Base-by-base conservation (phyloP, 2,329 filamentous ascomycete species). In the Emmonsiellopsis sp. region DNA sequence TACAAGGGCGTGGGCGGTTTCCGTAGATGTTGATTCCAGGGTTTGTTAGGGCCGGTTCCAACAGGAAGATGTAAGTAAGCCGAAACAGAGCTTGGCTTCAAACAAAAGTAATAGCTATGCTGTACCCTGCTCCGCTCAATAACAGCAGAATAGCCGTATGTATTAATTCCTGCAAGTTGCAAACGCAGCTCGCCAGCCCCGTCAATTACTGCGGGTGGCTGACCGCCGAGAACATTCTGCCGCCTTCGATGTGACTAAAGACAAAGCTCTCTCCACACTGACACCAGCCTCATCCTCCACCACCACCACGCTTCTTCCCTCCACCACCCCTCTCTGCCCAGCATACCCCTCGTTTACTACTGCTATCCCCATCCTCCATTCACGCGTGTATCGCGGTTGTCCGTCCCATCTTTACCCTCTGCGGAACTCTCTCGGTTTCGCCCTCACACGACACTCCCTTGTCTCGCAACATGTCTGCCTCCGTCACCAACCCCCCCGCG, bases 401-500 rank as follows among this genome's bases (percentile, higher is more conserved):
- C 53, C 13, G 32, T 9, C 34, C 2, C 9, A 37, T 27, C 21
- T 33, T 13, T 37, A 17, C 11, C 45, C 14, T n/a, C 39, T 45
- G 33, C 33, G 31, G 31, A 31, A 49, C 34, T 36, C 45, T 43
- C 7, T 11, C 59, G 58, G 58, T 36, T 42, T 49, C 51, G 42
- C 50, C 42, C 43, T 56, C 51, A 52, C 52, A 55, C 57, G 49
- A 57, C 58, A 55, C 57, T 46, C 56, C 34, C 42, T 21, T 21
- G n/a, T 37, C 8, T 17, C 48, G 6, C 54, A 53, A 64, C 56
- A 87, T 90, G 86, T 66, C 70, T 61, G 79, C 88, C 70, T 76
- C 82, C 60, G 70, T 79, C 58, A 76, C 81, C 63, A 79, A 82
- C 68, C 85, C 85, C 72, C 78, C 85, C 60, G 76, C 80, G 59